Conservation (phyloP, 306 rosid genomes). For the Cajanus cajan region DNA sequence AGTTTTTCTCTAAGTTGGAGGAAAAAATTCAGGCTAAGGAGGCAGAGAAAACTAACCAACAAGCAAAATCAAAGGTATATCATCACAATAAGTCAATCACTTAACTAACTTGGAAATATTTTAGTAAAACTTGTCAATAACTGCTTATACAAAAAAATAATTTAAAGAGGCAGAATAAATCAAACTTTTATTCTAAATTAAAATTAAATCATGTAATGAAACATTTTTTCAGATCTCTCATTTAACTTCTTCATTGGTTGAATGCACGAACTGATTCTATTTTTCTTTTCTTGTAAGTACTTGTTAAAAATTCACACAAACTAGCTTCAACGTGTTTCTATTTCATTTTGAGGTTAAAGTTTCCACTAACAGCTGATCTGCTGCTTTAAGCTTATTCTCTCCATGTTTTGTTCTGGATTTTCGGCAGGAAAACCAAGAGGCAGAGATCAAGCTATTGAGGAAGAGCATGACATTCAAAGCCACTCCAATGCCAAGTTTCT, state of each 20-base stretch:
- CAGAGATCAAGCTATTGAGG: constrained; percentile 85
- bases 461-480: constrained; percentile 84
- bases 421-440: constrained; percentile 79
- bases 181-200: background rate
- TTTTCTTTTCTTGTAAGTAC: background rate
- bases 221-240: background rate
- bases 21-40: constrained; percentile 92
- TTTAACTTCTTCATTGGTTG: background rate
- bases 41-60: constrained; percentile 72
- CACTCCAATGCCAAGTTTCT: constrained; percentile 92
- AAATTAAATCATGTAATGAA: background rate
- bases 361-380: constrained; percentile 1
- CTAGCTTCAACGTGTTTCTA: background rate
- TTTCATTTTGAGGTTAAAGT: constrained; percentile 3
- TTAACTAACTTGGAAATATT: background rate
- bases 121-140: background rate
- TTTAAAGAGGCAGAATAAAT: background rate
- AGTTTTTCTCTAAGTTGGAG: constrained; percentile 92
- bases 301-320: background rate
- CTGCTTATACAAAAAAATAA: background rate
- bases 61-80: constrained; percentile 80
- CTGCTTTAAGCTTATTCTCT: constrained; percentile 18
- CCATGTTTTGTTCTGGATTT: constrained; percentile 1
- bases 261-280: background rate
- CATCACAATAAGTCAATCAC: constrained; percentile 15